Evolutionary conservation across 768 basidiomycete genomes (phyloP).

Genomic region (Lactarius indigo): DNA sequence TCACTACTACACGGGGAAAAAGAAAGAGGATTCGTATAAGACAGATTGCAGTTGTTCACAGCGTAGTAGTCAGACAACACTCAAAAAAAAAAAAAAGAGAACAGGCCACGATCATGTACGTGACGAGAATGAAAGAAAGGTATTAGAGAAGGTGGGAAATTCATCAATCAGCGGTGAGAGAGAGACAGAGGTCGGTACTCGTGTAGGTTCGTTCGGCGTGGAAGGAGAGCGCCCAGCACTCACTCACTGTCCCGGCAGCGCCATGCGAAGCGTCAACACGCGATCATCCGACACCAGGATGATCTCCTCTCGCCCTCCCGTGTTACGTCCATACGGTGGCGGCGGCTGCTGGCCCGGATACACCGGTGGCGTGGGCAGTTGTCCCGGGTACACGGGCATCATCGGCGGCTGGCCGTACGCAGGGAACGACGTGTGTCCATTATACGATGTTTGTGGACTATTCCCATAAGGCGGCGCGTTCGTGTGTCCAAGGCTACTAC

Average conservation of each 20-base stretch:
- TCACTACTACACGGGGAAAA: slow-evolving; percentile 1
- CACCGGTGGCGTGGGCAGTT: slow-evolving; percentile 32
- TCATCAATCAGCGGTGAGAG: no score
- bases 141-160: neutral
- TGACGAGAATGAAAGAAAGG: neutral
- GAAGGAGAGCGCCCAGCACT: slow-evolving; percentile 13
- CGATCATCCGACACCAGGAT: slow-evolving; percentile 88
- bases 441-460: neutral
- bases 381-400: slow-evolving; percentile 40
- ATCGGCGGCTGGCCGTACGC: slow-evolving; percentile 33
- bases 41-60: slow-evolving; percentile 23
- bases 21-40: neutral
- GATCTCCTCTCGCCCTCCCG: slow-evolving; percentile 75
- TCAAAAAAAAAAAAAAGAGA: neutral
- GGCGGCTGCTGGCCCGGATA: slow-evolving; percentile 37
- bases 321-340: slow-evolving; percentile 36
- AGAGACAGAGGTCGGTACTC: no score
- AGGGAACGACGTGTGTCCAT: slow-evolving; percentile 19
- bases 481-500: neutral
- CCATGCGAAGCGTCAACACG: slow-evolving; percentile 64
- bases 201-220: no score
- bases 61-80: slow-evolving; percentile 26
- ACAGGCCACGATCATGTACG: neutral
- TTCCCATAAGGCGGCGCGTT: neutral
- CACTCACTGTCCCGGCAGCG: slow-evolving; percentile 29